phyloP scores from a whole-genome alignment of 1,139 yeast genomes.

The Yamadazyma diospyri region DNA sequence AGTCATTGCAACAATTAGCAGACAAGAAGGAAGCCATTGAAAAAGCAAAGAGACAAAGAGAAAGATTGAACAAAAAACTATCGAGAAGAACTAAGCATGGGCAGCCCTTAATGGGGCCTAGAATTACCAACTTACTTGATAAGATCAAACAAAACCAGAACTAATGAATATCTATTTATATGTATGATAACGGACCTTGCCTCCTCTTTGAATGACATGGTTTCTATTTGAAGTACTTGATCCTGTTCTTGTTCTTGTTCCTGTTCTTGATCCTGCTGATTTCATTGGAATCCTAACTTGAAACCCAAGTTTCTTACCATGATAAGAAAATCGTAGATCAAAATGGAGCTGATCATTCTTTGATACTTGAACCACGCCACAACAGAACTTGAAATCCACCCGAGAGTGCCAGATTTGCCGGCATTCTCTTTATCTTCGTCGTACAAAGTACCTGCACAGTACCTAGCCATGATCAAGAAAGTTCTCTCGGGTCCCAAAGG shows the following conservation, averaged over 20 bases:
- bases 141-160: constrained; percentile 56
- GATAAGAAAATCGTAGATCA: constrained; percentile 48
- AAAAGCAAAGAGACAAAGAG: constrained; percentile 26
- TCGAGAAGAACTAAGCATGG: constrained; percentile 67
- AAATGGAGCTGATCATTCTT: constrained; percentile 49
- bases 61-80: constrained; percentile 46
- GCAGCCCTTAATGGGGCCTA: constrained; percentile 89
- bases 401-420: constrained; percentile 26
- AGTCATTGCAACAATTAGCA: constrained; percentile 25
- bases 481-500: constrained; percentile 89
- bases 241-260: no score
- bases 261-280: no score
- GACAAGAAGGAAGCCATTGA: constrained; percentile 22
- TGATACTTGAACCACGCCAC: constrained; percentile 51
- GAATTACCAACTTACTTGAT: constrained; percentile 74
- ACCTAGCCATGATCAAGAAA: constrained; percentile 82
- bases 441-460: constrained; percentile 80
- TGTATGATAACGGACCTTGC: no score
- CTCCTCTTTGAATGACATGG: no score
- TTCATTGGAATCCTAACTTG: no score
- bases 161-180: no score
- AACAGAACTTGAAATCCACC: constrained; percentile 33
- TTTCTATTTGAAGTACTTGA: no score
- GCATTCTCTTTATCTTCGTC: constrained; percentile 55
- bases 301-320: no score